A percentile compares a stretch with the other conserved stretches of the same genome.
Conservation (phyloP, 2,329 filamentous ascomycete species). For the Colletotrichum destructivum region DNA sequence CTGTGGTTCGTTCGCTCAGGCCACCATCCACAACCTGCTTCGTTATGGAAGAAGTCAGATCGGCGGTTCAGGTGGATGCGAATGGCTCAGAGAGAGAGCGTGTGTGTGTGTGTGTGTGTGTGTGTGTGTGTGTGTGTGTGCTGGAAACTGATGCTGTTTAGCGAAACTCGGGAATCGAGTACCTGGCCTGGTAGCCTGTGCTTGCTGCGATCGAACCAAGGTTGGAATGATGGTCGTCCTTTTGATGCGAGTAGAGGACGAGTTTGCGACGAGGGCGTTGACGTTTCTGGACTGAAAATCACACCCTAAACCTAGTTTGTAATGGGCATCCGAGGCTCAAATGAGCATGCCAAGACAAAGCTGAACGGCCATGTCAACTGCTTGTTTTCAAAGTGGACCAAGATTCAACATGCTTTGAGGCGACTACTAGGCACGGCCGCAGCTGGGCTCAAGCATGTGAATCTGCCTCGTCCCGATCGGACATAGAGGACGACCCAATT, state of each 20-base stretch:
- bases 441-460: conserved; percentile 29
- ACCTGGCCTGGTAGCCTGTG: not conserved
- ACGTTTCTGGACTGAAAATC: conserved; percentile 17
- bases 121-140: not conserved
- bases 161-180: not conserved
- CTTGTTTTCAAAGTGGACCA: conserved; percentile 17
- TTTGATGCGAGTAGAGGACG: not conserved
- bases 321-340: conserved; percentile 1
- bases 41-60: conserved; percentile 34
- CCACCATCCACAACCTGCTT: conserved; percentile 30
- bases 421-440: conserved; percentile 19
- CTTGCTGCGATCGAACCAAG: not conserved
- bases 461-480: not conserved
- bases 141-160: conserved; percentile 7
- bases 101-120: too few relatives aligned
- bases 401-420: conserved; percentile 4
- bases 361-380: not conserved
- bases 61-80: conserved; percentile 12
- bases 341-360: conserved; percentile 13
- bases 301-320: conserved; percentile 14
- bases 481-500: not conserved
- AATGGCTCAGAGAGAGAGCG: not conserved
- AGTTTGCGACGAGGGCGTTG: conserved; percentile 4
- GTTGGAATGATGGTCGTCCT: not conserved
- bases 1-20: conserved; percentile 40